phyloP scores from a whole-genome alignment of 2,329 filamentous ascomycete species.

The Colletotrichum sublineola region DNA sequence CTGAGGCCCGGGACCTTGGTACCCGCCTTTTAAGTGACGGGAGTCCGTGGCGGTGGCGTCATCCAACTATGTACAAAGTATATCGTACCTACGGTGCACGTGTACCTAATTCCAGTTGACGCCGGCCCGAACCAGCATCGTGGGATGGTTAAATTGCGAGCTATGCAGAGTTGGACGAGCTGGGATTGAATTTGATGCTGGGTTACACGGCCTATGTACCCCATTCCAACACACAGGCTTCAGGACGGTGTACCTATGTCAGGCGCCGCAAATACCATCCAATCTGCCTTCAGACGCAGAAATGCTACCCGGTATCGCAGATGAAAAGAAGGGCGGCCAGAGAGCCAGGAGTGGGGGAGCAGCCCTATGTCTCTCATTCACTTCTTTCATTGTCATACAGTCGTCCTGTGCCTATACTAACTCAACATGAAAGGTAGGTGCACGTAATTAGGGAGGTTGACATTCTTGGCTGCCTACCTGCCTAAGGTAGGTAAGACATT shows the following conservation, averaged over 20 bases:
- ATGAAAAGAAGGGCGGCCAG: background rate
- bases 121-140: constrained; percentile 1
- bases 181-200: background rate
- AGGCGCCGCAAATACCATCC: background rate
- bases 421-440: background rate
- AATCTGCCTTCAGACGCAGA: background rate
- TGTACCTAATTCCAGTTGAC: constrained; percentile 4
- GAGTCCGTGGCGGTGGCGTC: constrained; percentile 26
- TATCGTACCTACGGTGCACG: background rate
- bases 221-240: background rate
- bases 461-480: background rate
- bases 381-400: background rate
- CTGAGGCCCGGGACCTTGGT: background rate
- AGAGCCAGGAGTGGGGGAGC: background rate
- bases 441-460: background rate
- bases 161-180: background rate
- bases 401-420: background rate
- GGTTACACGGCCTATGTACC: background rate
- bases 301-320: background rate
- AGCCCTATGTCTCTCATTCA: background rate
- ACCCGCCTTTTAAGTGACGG: background rate
- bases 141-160: background rate
- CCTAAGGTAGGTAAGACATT: background rate
- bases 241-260: background rate
- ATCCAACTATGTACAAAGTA: background rate